These are phyloP conservation scores for Sphaerulina vaccinii DNA, from an alignment of 2,329 filamentous ascomycete species.

Conservation along the genomic window DNA sequence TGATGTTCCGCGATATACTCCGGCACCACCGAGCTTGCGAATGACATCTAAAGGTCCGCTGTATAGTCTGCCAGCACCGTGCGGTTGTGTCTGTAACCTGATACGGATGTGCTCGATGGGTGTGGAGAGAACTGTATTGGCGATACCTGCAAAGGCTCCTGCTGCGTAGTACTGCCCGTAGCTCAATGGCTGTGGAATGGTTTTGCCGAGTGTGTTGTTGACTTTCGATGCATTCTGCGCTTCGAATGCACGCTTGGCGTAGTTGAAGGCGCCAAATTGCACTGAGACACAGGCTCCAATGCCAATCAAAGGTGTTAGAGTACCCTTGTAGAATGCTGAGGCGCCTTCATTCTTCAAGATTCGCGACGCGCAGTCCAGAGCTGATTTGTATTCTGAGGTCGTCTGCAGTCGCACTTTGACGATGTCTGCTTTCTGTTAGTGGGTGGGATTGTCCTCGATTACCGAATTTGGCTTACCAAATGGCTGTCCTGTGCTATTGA, in stretches of 20 bases:
- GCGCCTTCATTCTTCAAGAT: conserved; percentile 89
- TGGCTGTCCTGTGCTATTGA: conserved; percentile 55
- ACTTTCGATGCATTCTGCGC: conserved; percentile 58
- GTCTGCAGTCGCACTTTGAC: conserved; percentile 98
- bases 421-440: conserved; percentile 61
- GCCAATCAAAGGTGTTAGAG: conserved; percentile 87
- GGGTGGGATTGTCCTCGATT: conserved; percentile 8
- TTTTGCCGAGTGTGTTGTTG: conserved; percentile 36
- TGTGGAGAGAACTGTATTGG: conserved; percentile 82
- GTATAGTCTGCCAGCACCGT: conserved; percentile 77
- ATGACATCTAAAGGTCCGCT: conserved; percentile 85
- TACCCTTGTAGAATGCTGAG: conserved; percentile 96
- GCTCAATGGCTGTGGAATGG: conserved; percentile 53
- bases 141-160: conserved; percentile 87
- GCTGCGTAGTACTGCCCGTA: conserved; percentile 87
- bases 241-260: conserved; percentile 83
- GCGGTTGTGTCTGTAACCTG: conserved; percentile 91
- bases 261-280: conserved; percentile 96
- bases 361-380: conserved; percentile 73
- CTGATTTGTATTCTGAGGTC: conserved; percentile 74
- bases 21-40: conserved; percentile 70
- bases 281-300: conserved; percentile 96
- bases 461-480: conserved; percentile 53
- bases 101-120: conserved; percentile 98
- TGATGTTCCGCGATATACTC: conserved; percentile 81